Evolutionary conservation across 306 rosid genomes (phyloP).

Genomic region (Urtica urens): DNA sequence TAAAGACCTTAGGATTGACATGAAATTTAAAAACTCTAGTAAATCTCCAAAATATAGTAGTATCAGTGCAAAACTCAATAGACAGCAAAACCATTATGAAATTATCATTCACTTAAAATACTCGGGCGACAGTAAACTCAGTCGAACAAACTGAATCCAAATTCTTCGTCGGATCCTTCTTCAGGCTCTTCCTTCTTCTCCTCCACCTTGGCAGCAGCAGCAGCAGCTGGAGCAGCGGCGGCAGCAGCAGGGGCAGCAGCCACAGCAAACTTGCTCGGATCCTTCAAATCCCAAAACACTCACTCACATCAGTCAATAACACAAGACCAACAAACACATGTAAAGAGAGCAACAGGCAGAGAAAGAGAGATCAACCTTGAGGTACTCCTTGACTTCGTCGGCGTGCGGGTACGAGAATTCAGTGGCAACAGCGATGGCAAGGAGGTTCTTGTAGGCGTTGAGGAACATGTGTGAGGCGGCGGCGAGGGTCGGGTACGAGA

Average conservation of each 20-base stretch:
- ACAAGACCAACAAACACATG: not conserved
- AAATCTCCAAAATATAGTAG: too few species aligned
- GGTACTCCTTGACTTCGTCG: constrained; percentile 62
- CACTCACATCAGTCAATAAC: not conserved
- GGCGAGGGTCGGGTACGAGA: constrained; percentile 74
- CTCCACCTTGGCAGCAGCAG: constrained; percentile 28
- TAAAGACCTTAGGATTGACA: too few species aligned
- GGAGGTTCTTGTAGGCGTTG: constrained; percentile 68
- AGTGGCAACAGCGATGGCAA: constrained; percentile 55
- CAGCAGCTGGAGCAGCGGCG: constrained; percentile 9
- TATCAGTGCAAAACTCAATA: too few species aligned
- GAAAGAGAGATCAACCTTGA: constrained; percentile 31
- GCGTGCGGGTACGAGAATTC: constrained; percentile 65
- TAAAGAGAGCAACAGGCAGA: not conserved
- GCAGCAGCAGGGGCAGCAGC: constrained; percentile 19
- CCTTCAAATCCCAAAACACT: constrained; percentile 11
- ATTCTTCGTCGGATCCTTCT: constrained; percentile 39
- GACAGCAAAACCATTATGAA: too few species aligned
- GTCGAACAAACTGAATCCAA: constrained; percentile 45
- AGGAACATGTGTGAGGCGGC: constrained; percentile 81
- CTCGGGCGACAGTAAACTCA: too few species aligned
- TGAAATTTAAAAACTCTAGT: too few species aligned
- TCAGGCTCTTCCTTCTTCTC: constrained; percentile 60
- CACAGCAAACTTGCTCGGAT: constrained; percentile 36
- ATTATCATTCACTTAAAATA: too few species aligned